Conservation (phyloP, 208 protist genomes). For the Leishmania tropica region DNA sequence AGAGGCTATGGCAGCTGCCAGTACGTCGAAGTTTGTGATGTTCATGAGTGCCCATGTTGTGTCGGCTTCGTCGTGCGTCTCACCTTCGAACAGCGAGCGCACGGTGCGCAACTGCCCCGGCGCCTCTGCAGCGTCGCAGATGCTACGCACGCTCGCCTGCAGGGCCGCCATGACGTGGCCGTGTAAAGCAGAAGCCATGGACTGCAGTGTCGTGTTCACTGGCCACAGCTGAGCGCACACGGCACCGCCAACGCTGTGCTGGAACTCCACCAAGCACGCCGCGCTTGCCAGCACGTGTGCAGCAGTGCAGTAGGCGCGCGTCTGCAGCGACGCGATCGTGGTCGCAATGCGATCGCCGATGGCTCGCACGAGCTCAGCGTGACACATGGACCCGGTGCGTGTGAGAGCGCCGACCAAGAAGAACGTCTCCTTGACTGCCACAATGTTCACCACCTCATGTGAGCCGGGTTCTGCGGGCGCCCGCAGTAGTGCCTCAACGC, state of each 20-base stretch:
- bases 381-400: slow-evolving; percentile 16
- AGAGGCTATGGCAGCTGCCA: slow-evolving; percentile 14
- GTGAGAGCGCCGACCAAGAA: slow-evolving; percentile 69
- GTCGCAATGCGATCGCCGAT: slow-evolving; percentile 34
- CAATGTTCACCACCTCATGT: slow-evolving; percentile 28
- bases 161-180: slow-evolving; percentile 17
- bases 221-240: slow-evolving; percentile 30
- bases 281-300: slow-evolving; percentile 40
- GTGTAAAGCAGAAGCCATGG: slow-evolving; percentile 24
- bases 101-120: neutral
- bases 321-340: slow-evolving; percentile 45
- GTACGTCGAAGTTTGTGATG: slow-evolving; percentile 20
- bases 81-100: neutral
- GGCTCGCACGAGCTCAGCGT: slow-evolving; percentile 27
- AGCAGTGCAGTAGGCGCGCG: slow-evolving; percentile 47
- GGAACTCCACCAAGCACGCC: slow-evolving; percentile 64
- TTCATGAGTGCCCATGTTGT: slow-evolving; percentile 20
- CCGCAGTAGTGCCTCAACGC: slow-evolving; percentile 36
- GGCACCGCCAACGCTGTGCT: slow-evolving; percentile 51
- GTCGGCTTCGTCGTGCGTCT: neutral
- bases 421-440: slow-evolving; percentile 61
- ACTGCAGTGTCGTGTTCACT: slow-evolving; percentile 26
- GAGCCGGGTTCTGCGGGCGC: neutral
- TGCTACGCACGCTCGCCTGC: slow-evolving; percentile 5
- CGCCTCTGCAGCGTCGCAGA: neutral